A percentile compares a stretch with the other conserved stretches of the same genome.
Conservation (phyloP, 768 basidiomycete species). For the Porphyrellus cyaneotinctus region DNA sequence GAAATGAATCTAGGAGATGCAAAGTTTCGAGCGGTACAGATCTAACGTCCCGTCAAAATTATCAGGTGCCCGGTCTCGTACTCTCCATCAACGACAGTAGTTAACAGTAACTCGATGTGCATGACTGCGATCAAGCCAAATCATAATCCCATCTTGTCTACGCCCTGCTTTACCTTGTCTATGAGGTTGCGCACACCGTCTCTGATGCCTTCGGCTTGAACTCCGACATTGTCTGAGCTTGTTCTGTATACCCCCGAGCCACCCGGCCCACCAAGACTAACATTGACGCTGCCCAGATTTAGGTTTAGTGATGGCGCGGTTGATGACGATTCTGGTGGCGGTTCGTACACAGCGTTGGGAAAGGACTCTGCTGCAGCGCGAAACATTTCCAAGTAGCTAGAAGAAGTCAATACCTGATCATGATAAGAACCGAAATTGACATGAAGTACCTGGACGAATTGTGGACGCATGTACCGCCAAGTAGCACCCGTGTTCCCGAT, state of each 20-base stretch:
- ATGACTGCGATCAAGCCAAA: not conserved
- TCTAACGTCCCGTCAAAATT: too few relatives aligned
- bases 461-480: constrained; percentile 94
- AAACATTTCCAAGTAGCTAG: constrained; percentile 87
- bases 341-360: constrained; percentile 64
- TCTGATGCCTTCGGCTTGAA: constrained; percentile 83
- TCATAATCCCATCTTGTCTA: constrained; percentile 51
- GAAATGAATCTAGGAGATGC: not conserved
- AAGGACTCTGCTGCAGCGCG: constrained; percentile 62
- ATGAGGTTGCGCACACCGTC: constrained; percentile 86
- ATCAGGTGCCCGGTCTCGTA: too few relatives aligned
- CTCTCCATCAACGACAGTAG: not conserved
- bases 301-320: constrained; percentile 82
- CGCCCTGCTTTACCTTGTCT: constrained; percentile 86
- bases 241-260: constrained; percentile 85
- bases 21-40: not conserved
- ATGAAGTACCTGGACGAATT: constrained; percentile 80
- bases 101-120: not conserved
- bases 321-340: constrained; percentile 68
- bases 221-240: constrained; percentile 63
- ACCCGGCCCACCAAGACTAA: constrained; percentile 84
- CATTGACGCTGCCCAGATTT: constrained; percentile 88
- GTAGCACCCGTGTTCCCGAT: constrained; percentile 69
- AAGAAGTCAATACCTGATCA: constrained; percentile 6
- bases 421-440: not conserved